Base-by-base conservation (phyloP, 768 basidiomycete genomes). In the Panaeolus papilionaceus region DNA sequence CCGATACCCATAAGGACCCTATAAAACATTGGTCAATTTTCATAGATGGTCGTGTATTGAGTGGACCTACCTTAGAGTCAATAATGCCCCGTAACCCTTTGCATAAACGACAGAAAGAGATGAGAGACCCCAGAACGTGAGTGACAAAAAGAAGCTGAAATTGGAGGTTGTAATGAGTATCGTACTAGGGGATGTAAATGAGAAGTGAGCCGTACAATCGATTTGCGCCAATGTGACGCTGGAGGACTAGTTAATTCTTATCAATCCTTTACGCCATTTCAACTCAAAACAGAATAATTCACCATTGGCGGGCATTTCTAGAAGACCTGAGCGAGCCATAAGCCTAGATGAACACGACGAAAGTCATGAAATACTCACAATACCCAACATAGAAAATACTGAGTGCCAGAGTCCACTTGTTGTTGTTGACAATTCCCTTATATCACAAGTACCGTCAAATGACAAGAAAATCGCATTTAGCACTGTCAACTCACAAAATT, bases 321-420 rank as follows among this genome's bases (percentile, higher is more conserved):
- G 75, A 3, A 87, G 78, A 74, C 86, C 84, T 85, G 67, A 2
- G 11, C 2, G 33, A 20, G 7, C 2, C 6, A 9, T 44, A 9
- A 20, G 38, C 9, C 33, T n/a, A 54, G 63, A 16, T 61, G 63
- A 12, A 39, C n/a, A 38, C 16, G 4, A 12, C 5, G 4, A 12
- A 54, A 5, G 0, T 9, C 28, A 23, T 23, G 23, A 66, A 26
- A 26, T 38, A 73, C 80, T 65, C 66, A 86, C 87, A 88, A 69
- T 88, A 88, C 51, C 87, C 87, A 28, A 87, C 85, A 67, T 88
- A 88, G 75, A 88, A 88, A 28, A 88, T 86, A 66, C 85, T 86
- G 51, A 88, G 73, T 3, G 81, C 87, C 10, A 88, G 73, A 0
- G 87, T 87, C 86, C 86, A 88, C 73, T 82, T 85, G 67, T 84